phyloP scores from a whole-genome alignment of 75 land plant genomes.

The Adiantum capillusveneris region DNA sequence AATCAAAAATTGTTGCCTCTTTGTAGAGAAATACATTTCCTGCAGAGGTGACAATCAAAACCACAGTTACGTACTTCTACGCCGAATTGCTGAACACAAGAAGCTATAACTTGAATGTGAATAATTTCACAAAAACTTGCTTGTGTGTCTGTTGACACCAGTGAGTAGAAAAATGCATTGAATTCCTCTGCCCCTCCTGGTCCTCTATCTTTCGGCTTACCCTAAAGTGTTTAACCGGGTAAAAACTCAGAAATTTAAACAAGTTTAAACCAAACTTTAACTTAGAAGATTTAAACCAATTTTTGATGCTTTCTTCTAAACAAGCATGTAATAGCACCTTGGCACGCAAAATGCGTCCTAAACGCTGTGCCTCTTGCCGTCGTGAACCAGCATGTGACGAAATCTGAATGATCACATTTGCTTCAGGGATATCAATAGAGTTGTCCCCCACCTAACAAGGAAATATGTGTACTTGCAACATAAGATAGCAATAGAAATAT shows the following conservation, averaged over 20 bases:
- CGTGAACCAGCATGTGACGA: conserved; percentile 99
- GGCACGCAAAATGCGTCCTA: conserved; percentile 98
- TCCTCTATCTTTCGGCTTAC: conserved; percentile 79
- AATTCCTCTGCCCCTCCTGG: conserved; percentile 97
- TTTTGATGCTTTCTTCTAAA: no score
- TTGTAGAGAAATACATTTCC: conserved; percentile 98
- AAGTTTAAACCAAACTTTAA: no score
- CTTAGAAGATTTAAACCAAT: no score
- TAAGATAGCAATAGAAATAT: background rate
- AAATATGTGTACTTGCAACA: background rate
- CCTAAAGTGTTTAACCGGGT: conserved; percentile 35
- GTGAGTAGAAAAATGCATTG: conserved; percentile 96
- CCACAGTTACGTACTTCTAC: background rate
- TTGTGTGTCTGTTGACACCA: conserved; percentile 97
- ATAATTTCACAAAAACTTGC: conserved; percentile 23
- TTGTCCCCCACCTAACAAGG: conserved; percentile 84
- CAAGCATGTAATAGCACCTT: conserved; percentile 45
- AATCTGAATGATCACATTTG: conserved; percentile 97
- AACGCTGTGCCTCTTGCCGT: conserved; percentile 95
- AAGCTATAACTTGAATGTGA: no score
- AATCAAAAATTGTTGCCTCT: conserved; percentile 95
- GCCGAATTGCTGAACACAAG: no score
- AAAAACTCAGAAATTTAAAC: no score
- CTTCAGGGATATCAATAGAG: conserved; percentile 98
- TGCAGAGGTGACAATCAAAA: conserved; percentile 24